Conservation (phyloP, 257 asterid genomes). For the Plantago ovata region DNA sequence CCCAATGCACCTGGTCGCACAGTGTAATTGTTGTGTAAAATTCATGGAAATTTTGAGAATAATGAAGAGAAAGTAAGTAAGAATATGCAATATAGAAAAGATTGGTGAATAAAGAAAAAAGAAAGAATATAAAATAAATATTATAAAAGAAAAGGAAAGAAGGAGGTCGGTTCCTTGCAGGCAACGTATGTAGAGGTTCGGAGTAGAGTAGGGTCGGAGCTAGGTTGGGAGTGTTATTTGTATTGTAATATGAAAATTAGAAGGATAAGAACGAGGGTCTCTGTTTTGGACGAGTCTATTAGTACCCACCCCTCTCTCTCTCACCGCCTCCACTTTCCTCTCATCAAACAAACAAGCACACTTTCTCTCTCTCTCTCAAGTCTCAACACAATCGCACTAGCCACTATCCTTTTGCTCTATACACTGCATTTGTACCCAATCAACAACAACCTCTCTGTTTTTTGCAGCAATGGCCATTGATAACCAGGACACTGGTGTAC, state of each 20-base stretch:
- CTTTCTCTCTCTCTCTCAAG: slow-evolving; percentile 1
- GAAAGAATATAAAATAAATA: slow-evolving; percentile 27
- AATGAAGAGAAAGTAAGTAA: neutral
- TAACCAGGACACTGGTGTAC: slow-evolving; percentile 47
- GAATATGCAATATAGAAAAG: slow-evolving; percentile 22
- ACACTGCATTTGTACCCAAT: neutral
- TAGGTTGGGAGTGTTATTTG: slow-evolving; percentile 47
- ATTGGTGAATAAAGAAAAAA: slow-evolving; percentile 32
- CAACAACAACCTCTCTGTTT: neutral
- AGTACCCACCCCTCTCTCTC: slow-evolving; percentile 26
- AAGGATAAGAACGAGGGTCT: slow-evolving; percentile 56
- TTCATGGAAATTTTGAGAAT: no score
- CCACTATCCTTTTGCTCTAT: no score
- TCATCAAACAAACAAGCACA: slow-evolving; percentile 1
- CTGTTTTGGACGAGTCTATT: slow-evolving; percentile 19
- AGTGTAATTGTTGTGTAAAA: no score
- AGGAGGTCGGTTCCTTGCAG: slow-evolving; percentile 71
- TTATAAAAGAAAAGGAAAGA: slow-evolving; percentile 42
- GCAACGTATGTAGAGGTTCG: slow-evolving; percentile 46
- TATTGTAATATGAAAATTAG: slow-evolving; percentile 9
- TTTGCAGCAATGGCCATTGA: slow-evolving; percentile 78
- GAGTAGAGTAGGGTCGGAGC: slow-evolving; percentile 31
- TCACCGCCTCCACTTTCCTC: slow-evolving; percentile 44
- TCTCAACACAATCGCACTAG: no score
- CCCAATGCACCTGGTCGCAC: no score